Evolutionary conservation across 176 grass and related monocot species (phyloP), one percentile per base, ranked within the genome.

Genomic region (Cymbopogon citratus): DNA sequence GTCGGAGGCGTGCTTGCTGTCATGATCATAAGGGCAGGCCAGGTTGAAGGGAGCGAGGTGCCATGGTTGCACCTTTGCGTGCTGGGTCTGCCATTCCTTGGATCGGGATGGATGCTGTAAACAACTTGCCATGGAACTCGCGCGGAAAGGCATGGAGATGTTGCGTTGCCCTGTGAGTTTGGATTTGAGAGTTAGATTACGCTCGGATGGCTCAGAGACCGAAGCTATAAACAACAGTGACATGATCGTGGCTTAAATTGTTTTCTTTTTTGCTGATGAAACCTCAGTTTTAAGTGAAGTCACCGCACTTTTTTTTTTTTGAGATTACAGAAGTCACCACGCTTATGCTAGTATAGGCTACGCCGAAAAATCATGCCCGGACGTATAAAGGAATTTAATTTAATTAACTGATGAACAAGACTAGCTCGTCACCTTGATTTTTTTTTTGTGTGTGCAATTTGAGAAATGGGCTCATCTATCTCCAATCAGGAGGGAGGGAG

Each of bases 41-140:
- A 66, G 59, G 73, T 38, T 49, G 54, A 74, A 13, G 16, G 31
- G 61, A 28, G 15, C 46, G 46, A 49, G 43, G 60, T 64, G 80
- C 26, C 40, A 73, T 7, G 54, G 14, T 6, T 35, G 57, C 12
- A 51, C 70, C 81, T 74, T 83, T 83, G 81, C 81, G 71, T 83
- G 14, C 81, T n/a, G 12, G 29, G 41, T 26, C 21, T 21, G 52
- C 28, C 24, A 3, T 54, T 49, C 7, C 56, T n/a, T 23, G 38
- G 52, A 54, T 75, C 29, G 18, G 69, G 70, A 23, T 13, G 69
- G 27, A 83, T 44, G 23, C 16, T 9, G 68, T 68, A 21, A 5
- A 54, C 27, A 63, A 63, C 60, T n/a, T 15, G 76, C 76, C 39
- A 25, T 65, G 60, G 76, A 45, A 64, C 36, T 78, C 24, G 49